A percentile compares a stretch with the other conserved stretches of the same genome.
Conservation (phyloP, 2,329 filamentous ascomycete species). For the Rosellinia necatrix region DNA sequence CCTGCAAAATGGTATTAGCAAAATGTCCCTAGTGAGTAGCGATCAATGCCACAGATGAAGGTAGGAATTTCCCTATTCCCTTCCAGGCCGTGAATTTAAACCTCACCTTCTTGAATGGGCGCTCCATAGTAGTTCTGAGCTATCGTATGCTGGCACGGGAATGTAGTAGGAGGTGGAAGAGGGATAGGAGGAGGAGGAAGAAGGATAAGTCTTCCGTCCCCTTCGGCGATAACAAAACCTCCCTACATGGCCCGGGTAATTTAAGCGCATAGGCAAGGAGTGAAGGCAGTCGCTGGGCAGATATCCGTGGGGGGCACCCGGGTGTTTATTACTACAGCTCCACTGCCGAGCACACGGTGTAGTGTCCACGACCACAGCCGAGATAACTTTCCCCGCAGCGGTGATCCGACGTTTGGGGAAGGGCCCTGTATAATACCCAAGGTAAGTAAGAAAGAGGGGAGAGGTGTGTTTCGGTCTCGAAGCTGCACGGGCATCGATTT, state of each 20-base stretch:
- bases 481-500: neutral
- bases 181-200: too few species aligned
- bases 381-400: conserved; percentile 27
- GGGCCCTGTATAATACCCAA: conserved; percentile 1
- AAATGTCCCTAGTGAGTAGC: neutral
- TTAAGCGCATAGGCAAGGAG: conserved; percentile 4
- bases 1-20: conserved; percentile 35
- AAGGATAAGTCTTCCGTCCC: neutral
- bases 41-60: too few species aligned
- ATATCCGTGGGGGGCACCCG: neutral
- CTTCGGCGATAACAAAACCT: conserved; percentile 12
- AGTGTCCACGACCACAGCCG: conserved; percentile 18
- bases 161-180: neutral
- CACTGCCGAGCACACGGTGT: conserved; percentile 19
- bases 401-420: conserved; percentile 3
- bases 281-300: neutral
- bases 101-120: conserved; percentile 38
- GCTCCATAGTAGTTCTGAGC: conserved; percentile 29
- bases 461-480: neutral
- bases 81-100: too few species aligned
- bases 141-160: neutral
- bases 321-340: neutral
- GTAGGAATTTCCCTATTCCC: too few species aligned
- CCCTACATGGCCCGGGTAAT: conserved; percentile 17
- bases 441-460: conserved; percentile 11